Base-by-base conservation (phyloP, 257 asterid genomes). In the Datura wrightii region DNA sequence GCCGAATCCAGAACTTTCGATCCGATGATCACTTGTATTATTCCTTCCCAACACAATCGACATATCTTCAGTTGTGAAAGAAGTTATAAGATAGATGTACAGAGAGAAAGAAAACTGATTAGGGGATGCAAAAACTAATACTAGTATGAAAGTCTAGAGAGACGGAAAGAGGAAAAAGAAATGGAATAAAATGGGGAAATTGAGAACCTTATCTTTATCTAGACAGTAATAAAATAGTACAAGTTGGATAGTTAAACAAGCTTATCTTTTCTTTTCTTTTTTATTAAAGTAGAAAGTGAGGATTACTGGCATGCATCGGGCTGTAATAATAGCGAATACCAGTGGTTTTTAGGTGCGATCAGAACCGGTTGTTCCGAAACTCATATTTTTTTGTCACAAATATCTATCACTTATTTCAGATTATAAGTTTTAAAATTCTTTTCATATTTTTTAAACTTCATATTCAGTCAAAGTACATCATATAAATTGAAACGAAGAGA, bases 181-280 rank as follows among this genome's bases (percentile, higher is more conserved):
- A 87, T 84, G 85, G 80, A 72, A 79, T 80, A 54, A 82, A 34
- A 39, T 15, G 79, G 39, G 83, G 83, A 69, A 76, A 85, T 86
- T 65, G 87, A 83, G 80, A 78, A 85, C 91, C 93, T 89, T 90
- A 90, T 90, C 94, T 91, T 90, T 91, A 92, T 92, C 96, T 92
- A 88, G 87, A 88, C 87, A 86, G 53, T 39, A 82, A 55, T 74
- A n/a, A 48, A 85, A 84, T 84, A 85, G 84, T 84, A 86, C 88
- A 89, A 90, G 80, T 89, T 90, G 96, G 92, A 89, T 86, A 86
- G 89, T 79, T 90, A 90, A 88, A 87, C 19, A 69, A 91, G 10
- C 63, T 91, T 91, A 90, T 92, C 91, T 88, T 86, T 79, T 52
- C 16, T 72, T 41, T 72, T 24, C 31, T 24, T 24, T 24, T 24